Conservation (phyloP, 2,329 filamentous ascomycete genomes). For the Fusarium coffeatum region DNA sequence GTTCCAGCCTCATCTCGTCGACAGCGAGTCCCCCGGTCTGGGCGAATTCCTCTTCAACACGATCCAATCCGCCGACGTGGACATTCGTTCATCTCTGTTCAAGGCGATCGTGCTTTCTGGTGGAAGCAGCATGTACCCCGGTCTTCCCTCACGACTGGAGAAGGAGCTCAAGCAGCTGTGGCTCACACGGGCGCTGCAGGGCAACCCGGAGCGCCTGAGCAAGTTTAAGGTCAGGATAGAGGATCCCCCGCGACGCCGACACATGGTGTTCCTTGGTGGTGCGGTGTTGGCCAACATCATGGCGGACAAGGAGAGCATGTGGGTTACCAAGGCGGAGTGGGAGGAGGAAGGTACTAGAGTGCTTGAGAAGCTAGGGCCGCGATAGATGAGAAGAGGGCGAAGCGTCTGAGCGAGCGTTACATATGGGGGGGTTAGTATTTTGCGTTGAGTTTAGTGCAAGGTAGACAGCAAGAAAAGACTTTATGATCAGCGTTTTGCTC, state of each 20-base stretch:
- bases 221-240: constrained; percentile 99
- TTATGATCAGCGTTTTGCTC: not conserved
- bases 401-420: constrained; percentile 24
- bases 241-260: constrained; percentile 91
- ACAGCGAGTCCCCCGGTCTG: constrained; percentile 96
- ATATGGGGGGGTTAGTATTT: constrained; percentile 32
- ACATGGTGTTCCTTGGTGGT: constrained; percentile 99
- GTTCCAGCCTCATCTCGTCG: constrained; percentile 97
- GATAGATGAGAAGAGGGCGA: constrained; percentile 61
- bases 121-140: constrained; percentile 98
- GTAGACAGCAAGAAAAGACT: constrained; percentile 45
- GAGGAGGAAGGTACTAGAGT: constrained; percentile 87
- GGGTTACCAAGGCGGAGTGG: constrained; percentile 98
- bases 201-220: constrained; percentile 91
- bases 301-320: constrained; percentile 99
- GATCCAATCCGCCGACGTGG: constrained; percentile 94
- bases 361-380: constrained; percentile 91
- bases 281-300: constrained; percentile 98
- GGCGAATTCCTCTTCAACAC: constrained; percentile 99
- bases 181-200: constrained; percentile 89
- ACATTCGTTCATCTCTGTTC: constrained; percentile 92
- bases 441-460: constrained; percentile 34
- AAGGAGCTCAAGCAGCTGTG: constrained; percentile 99
- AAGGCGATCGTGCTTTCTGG: constrained; percentile 97
- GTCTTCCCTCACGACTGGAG: constrained; percentile 91